A percentile compares a stretch with the other conserved stretches of the same genome.
Conservation (phyloP, 345 rosid species). For the Balakata baccata region DNA sequence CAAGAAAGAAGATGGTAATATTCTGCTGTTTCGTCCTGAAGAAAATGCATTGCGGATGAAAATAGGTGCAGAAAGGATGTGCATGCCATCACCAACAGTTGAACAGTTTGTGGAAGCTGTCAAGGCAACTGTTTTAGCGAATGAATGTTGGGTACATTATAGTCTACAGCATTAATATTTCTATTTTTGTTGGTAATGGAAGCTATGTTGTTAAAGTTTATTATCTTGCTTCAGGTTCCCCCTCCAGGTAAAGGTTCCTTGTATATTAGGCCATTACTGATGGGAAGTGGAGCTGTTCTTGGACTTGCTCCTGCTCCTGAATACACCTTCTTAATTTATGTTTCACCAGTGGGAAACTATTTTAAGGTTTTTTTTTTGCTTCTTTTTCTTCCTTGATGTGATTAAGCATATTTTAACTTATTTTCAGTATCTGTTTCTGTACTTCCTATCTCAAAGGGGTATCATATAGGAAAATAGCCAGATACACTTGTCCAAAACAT, state of each 20-base stretch:
- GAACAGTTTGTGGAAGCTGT: conserved; percentile 92
- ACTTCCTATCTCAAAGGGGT: background rate
- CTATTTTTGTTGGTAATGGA: background rate
- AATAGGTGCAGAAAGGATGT: conserved; percentile 87
- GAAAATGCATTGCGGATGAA: conserved; percentile 87
- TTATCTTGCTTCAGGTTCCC: conserved; percentile 56
- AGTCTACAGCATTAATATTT: background rate
- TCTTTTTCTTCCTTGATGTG: background rate
- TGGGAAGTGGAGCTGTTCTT: conserved; percentile 98
- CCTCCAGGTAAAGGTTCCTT: conserved; percentile 94
- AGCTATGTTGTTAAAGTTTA: conserved; percentile 13
- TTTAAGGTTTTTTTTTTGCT: conserved; percentile 61
- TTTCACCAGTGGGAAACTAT: conserved; percentile 95
- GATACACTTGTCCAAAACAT: no score
- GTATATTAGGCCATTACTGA: conserved; percentile 81
- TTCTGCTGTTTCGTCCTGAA: conserved; percentile 85
- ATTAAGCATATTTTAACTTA: background rate
- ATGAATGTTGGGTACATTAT: conserved; percentile 78
- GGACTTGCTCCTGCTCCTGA: conserved; percentile 98
- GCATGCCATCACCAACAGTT: conserved; percentile 87
- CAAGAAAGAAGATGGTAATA: conserved; percentile 58
- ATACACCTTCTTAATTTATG: conserved; percentile 83
- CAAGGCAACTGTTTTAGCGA: conserved; percentile 72
- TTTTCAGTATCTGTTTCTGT: background rate
- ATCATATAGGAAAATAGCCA: background rate